These are phyloP conservation scores for Pelargonium myrrhifolium DNA, from an alignment of 441 rosid species.

Conservation along the genomic window DNA sequence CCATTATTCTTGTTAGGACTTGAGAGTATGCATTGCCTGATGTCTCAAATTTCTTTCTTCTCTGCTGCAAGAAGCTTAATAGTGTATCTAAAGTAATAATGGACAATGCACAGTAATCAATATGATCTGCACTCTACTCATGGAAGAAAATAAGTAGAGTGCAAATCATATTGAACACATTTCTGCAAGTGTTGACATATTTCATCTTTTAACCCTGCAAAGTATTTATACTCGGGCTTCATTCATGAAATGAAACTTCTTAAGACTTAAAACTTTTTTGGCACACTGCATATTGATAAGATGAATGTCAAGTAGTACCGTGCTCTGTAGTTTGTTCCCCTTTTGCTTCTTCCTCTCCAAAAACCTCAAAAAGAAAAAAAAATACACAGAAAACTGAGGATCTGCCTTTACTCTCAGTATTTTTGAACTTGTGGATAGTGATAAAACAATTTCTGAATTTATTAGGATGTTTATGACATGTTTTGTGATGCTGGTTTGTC, in stretches of 20 bases:
- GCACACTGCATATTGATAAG: neutral
- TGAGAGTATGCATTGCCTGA: neutral
- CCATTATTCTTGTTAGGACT: neutral
- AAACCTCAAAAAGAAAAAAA: neutral
- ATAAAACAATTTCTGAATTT: neutral
- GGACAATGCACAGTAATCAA: neutral
- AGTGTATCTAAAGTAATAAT: neutral
- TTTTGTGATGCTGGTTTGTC: slow-evolving; percentile 15
- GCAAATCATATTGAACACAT: neutral
- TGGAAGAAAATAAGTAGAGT: neutral
- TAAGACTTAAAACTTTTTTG: neutral
- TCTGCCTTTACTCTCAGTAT: neutral
- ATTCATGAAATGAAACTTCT: neutral
- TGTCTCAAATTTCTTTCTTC: neutral
- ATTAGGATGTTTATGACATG: neutral
- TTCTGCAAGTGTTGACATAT: neutral
- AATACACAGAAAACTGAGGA: neutral
- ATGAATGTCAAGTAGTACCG: neutral
- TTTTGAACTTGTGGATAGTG: neutral
- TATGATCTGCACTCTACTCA: neutral
- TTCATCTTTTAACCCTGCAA: neutral
- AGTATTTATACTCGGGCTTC: neutral
- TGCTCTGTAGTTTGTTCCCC: neutral
- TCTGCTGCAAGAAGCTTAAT: neutral
- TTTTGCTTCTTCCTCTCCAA: neutral